phyloP scores from a whole-genome alignment of 352 stramenopile species.

The Paralagenidium karlingii region DNA sequence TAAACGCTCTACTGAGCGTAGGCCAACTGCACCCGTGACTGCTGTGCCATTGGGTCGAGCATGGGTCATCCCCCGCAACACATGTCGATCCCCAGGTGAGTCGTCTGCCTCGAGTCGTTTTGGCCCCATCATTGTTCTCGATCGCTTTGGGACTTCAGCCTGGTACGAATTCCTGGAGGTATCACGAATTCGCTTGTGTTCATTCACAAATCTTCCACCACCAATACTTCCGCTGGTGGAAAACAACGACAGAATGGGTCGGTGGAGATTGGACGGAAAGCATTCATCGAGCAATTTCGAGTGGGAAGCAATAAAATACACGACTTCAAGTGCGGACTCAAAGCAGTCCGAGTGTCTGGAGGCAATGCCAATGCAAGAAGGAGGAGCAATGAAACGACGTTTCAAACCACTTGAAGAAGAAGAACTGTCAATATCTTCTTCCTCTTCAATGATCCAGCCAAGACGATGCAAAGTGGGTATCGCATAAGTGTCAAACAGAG shows the following conservation, averaged over 20 bases:
- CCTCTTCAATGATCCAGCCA: slow-evolving; percentile 46
- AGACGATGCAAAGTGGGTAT: slow-evolving; percentile 43
- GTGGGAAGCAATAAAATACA: slow-evolving; percentile 60
- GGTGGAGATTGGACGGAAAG: slow-evolving; percentile 63
- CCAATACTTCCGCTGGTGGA: slow-evolving; percentile 2
- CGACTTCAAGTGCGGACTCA: slow-evolving; percentile 42
- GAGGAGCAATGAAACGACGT: slow-evolving; percentile 26
- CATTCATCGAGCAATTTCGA: slow-evolving; percentile 38
- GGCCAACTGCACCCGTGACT: too few relatives aligned
- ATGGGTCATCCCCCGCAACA: too few relatives aligned
- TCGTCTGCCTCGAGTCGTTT: too few relatives aligned
- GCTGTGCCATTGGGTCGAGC: too few relatives aligned
- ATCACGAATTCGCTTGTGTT: neutral
- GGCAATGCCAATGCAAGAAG: slow-evolving; percentile 8
- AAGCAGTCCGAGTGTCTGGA: slow-evolving; percentile 16
- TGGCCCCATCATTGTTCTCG: too few relatives aligned
- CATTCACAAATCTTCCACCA: neutral
- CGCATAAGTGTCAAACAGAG: slow-evolving; percentile 73
- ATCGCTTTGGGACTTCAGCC: too few relatives aligned
- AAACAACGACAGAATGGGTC: slow-evolving; percentile 55
- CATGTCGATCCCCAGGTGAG: too few relatives aligned
- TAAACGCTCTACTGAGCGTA: too few relatives aligned
- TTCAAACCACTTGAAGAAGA: too few relatives aligned
- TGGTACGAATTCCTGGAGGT: too few relatives aligned
- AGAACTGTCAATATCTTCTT: too few relatives aligned